Percentiles rank a stretch among this genome's conserved stretches.
phyloP scores from a whole-genome alignment of 352 stramenopile genomes.

The Phytophthora hibernalis region DNA sequence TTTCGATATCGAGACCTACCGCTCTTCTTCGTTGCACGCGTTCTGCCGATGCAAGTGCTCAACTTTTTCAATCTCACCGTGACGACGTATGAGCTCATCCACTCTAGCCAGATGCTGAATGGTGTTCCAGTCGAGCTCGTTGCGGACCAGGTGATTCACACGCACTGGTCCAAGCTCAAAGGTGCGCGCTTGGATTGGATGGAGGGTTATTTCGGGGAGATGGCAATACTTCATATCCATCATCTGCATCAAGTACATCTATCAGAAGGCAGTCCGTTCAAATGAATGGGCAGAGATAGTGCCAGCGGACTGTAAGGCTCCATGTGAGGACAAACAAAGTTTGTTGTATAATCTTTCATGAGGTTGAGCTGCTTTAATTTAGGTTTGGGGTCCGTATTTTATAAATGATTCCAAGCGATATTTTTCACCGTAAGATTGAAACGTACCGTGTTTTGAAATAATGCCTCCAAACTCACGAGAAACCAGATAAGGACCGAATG shows the following conservation, averaged over 20 bases:
- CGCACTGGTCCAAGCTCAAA: conserved; percentile 44
- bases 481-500: no score
- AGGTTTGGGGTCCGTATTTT: no score
- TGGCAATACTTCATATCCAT: conserved; percentile 27
- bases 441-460: no score
- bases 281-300: neutral
- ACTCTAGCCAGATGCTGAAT: conserved; percentile 26
- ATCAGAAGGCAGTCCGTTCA: conserved; percentile 14
- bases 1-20: conserved; percentile 43
- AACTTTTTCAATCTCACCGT: conserved; percentile 49
- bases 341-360: no score
- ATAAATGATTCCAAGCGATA: no score
- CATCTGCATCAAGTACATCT: conserved; percentile 5
- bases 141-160: conserved; percentile 40
- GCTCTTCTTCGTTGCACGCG: conserved; percentile 34
- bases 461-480: no score
- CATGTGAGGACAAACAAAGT: no score
- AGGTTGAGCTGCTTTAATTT: no score
- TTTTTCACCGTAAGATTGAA: no score
- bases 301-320: no score
- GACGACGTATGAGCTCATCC: conserved; percentile 36
- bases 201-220: conserved; percentile 22
- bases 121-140: conserved; percentile 25
- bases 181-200: conserved; percentile 9
- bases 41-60: conserved; percentile 30